These are phyloP conservation scores for Neopestalotiopsis sp. DNA, from an alignment of 2,329 filamentous ascomycete genomes.

Conservation along the genomic window DNA sequence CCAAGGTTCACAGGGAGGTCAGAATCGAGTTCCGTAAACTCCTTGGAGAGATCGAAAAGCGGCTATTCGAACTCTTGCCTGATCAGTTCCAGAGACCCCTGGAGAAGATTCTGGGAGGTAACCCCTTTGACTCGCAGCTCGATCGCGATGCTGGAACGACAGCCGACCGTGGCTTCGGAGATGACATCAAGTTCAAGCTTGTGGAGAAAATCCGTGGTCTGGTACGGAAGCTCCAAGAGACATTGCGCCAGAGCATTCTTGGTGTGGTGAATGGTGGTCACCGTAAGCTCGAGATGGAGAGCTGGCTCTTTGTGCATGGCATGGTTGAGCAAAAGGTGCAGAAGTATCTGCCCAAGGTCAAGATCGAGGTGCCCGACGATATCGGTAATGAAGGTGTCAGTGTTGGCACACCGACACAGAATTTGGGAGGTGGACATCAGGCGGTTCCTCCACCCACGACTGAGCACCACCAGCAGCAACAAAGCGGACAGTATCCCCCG, in stretches of 20 bases:
- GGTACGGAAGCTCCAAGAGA: slow-evolving; percentile 51
- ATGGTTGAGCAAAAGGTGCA: slow-evolving; percentile 52
- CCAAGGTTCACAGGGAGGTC: slow-evolving; percentile 48
- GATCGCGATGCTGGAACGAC: slow-evolving; percentile 38
- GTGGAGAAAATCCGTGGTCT: slow-evolving; percentile 49
- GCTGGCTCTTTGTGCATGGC: slow-evolving; percentile 51
- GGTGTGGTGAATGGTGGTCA: slow-evolving; percentile 51
- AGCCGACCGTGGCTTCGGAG: slow-evolving; percentile 43
- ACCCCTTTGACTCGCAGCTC: slow-evolving; percentile 50
- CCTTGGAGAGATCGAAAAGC: slow-evolving; percentile 48
- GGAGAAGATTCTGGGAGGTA: slow-evolving; percentile 51
- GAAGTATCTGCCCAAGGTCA: slow-evolving; percentile 50
- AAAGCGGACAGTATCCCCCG: not conserved
- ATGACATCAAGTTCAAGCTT: slow-evolving; percentile 49
- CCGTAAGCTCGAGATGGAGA: slow-evolving; percentile 50
- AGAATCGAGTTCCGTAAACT: slow-evolving; percentile 51
- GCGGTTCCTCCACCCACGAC: slow-evolving; percentile 21
- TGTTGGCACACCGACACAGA: slow-evolving; percentile 42
- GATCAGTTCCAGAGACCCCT: slow-evolving; percentile 48
- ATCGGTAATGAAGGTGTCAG: slow-evolving; percentile 52
- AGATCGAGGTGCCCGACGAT: slow-evolving; percentile 50
- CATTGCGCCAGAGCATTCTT: slow-evolving; percentile 49
- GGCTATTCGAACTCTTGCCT: slow-evolving; percentile 49
- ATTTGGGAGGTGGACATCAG: slow-evolving; percentile 37
- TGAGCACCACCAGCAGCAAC: not conserved